phyloP scores from a whole-genome alignment of 768 basidiomycete genomes.

The Phlebiopsis gigantea region DNA sequence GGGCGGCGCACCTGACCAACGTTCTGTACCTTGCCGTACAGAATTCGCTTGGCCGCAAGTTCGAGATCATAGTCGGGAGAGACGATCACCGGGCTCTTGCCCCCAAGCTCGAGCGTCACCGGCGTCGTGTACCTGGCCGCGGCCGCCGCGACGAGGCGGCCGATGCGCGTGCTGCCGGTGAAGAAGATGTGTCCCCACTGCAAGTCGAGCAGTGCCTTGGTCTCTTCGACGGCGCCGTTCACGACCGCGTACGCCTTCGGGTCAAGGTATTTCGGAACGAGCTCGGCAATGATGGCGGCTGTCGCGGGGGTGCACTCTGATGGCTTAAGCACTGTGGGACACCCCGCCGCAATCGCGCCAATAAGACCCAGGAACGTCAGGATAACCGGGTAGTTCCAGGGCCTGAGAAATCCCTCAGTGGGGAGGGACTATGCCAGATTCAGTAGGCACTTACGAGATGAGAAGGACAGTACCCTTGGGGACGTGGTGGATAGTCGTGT shows the following conservation, averaged over 20 bases:
- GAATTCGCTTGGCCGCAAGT: constrained; percentile 55
- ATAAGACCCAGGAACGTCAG: constrained; percentile 50
- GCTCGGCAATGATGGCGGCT: constrained; percentile 43
- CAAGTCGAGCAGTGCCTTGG: constrained; percentile 28
- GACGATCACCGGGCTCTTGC: constrained; percentile 44
- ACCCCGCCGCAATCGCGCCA: constrained; percentile 73
- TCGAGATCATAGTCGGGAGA: constrained; percentile 38
- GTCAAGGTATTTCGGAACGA: constrained; percentile 54
- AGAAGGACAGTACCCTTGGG: constrained; percentile 60
- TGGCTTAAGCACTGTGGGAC: constrained; percentile 56
- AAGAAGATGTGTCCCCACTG: constrained; percentile 35
- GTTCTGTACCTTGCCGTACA: constrained; percentile 57
- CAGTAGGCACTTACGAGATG: constrained; percentile 44
- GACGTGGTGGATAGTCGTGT: constrained; percentile 44
- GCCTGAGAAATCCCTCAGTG: constrained; percentile 29
- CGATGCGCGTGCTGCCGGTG: constrained; percentile 30
- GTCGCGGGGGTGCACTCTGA: constrained; percentile 53
- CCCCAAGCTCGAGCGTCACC: constrained; percentile 36
- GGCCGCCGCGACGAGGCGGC: constrained; percentile 32
- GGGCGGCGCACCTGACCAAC: constrained; percentile 12
- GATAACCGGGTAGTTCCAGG: constrained; percentile 63
- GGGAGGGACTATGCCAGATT: constrained; percentile 6
- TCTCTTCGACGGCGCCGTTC: constrained; percentile 38
- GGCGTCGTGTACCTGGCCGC: constrained; percentile 40
- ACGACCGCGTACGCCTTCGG: constrained; percentile 46